Percentiles rank a stretch among this genome's conserved stretches.
Evolutionary conservation across 257 asterid genomes (phyloP).

Genomic region (Solanum peruvianum): DNA sequence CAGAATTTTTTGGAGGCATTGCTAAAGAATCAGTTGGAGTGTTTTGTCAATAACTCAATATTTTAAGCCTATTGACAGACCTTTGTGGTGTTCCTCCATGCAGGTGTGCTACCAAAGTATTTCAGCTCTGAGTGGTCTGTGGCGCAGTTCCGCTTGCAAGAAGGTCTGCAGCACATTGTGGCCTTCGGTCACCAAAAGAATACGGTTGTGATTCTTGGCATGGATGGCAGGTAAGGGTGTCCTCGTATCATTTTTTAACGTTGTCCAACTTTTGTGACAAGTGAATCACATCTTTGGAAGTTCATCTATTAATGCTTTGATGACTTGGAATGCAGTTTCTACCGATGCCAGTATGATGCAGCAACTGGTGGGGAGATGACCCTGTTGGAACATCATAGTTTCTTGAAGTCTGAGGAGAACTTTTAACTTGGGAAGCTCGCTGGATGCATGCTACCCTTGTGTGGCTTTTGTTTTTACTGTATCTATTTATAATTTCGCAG

Average conservation of each 20-base stretch:
- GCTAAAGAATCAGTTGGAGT: neutral
- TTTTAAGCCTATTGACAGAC: neutral
- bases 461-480: neutral
- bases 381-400: slow-evolving; percentile 72
- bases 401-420: slow-evolving; percentile 61
- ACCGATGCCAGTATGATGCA: slow-evolving; percentile 65
- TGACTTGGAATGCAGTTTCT: slow-evolving; percentile 34
- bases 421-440: slow-evolving; percentile 12
- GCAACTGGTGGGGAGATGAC: slow-evolving; percentile 77
- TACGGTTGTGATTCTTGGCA: slow-evolving; percentile 76
- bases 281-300: neutral
- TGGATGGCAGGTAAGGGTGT: slow-evolving; percentile 74
- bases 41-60: neutral
- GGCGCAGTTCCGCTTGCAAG: slow-evolving; percentile 83
- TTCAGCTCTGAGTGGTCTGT: slow-evolving; percentile 98
- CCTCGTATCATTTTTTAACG: neutral
- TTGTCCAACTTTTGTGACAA: neutral
- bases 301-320: neutral
- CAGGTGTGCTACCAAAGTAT: slow-evolving; percentile 87
- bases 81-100: neutral
- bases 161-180: slow-evolving; percentile 67
- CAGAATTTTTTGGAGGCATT: neutral
- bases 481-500: neutral
- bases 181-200: slow-evolving; percentile 90
- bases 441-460: neutral